Evolutionary conservation across 352 stramenopile genomes (phyloP).

Genomic region (Pythium folliculosum): DNA sequence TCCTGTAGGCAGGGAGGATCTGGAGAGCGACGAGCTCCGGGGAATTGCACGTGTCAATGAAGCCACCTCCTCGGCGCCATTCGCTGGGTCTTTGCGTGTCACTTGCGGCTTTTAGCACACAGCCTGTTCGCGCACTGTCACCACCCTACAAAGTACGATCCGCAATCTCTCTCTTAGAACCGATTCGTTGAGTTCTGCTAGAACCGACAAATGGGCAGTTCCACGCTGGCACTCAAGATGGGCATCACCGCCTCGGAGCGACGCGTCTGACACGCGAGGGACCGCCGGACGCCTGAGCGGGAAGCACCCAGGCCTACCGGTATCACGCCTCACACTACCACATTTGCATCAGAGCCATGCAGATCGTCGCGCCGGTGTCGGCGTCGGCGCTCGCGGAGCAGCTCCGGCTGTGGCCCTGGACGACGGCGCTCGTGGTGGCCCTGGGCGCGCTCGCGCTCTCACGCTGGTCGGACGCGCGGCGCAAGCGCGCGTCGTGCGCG

Average conservation of each 20-base stretch:
- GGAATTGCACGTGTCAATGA: not conserved
- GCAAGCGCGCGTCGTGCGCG: conserved; percentile 8
- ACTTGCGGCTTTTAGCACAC: conserved; percentile 2
- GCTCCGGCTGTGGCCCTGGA: conserved; percentile 26
- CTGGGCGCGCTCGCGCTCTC: not conserved
- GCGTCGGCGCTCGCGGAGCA: conserved; percentile 14
- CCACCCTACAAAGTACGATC: not conserved
- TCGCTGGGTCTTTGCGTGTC: conserved; percentile 7
- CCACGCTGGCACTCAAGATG: too few relatives aligned
- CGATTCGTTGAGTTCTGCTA: too few relatives aligned
- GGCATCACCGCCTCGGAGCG: too few relatives aligned
- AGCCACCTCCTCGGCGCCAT: conserved; percentile 5
- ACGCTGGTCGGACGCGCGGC: conserved; percentile 6
- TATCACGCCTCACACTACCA: not conserved
- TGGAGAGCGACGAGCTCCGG: not conserved
- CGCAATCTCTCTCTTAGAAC: too few relatives aligned
- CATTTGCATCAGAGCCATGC: conserved; percentile 2
- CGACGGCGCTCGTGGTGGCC: conserved; percentile 16
- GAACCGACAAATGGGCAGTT: too few relatives aligned
- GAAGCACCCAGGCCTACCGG: not conserved
- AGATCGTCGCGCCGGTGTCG: conserved; percentile 10
- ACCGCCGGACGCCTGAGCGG: not conserved
- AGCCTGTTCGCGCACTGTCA: not conserved
- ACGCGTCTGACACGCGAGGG: not conserved
- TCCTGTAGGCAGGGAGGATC: too few relatives aligned